phyloP scores from a whole-genome alignment of 331 rosid genomes.

The Spiraea crenata region DNA sequence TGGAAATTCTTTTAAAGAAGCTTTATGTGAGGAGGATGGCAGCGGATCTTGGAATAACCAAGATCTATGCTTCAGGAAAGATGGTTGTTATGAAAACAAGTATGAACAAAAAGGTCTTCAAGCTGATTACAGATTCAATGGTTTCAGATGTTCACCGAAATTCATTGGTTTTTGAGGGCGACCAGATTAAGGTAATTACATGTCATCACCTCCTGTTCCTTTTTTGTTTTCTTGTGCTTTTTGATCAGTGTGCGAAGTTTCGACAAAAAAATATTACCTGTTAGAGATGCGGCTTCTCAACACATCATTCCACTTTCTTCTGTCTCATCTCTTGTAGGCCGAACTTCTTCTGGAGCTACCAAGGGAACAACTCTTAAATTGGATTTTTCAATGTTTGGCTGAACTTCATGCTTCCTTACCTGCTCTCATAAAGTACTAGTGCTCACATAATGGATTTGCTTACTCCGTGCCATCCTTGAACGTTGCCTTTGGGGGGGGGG shows the following conservation, averaged over 20 bases:
- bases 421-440: slow-evolving; percentile 74
- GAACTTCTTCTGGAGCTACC: slow-evolving; percentile 95
- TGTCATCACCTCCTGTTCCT: not conserved
- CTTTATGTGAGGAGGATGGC: slow-evolving; percentile 95
- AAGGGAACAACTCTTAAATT: slow-evolving; percentile 82
- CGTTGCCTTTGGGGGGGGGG: slow-evolving; percentile 1
- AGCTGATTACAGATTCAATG: slow-evolving; percentile 74
- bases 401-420: slow-evolving; percentile 94
- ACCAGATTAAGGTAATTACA: slow-evolving; percentile 66
- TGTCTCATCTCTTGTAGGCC: slow-evolving; percentile 55
- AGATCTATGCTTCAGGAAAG: slow-evolving; percentile 72
- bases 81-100: slow-evolving; percentile 69
- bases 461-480: not conserved
- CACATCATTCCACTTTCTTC: not conserved
- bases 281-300: not conserved
- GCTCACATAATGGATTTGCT: not conserved
- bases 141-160: slow-evolving; percentile 60
- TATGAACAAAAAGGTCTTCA: slow-evolving; percentile 67
- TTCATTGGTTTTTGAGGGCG: slow-evolving; percentile 68
- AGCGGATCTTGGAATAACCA: slow-evolving; percentile 82
- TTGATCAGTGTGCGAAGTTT: slow-evolving; percentile 13
- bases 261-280: not conserved
- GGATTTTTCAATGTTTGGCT: slow-evolving; percentile 89
- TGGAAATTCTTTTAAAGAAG: slow-evolving; percentile 82
- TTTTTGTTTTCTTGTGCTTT: slow-evolving; percentile 8